A percentile compares a stretch with the other conserved stretches of the same genome.
phyloP scores from a whole-genome alignment of 257 asterid species.

The Scutellaria barbata region DNA sequence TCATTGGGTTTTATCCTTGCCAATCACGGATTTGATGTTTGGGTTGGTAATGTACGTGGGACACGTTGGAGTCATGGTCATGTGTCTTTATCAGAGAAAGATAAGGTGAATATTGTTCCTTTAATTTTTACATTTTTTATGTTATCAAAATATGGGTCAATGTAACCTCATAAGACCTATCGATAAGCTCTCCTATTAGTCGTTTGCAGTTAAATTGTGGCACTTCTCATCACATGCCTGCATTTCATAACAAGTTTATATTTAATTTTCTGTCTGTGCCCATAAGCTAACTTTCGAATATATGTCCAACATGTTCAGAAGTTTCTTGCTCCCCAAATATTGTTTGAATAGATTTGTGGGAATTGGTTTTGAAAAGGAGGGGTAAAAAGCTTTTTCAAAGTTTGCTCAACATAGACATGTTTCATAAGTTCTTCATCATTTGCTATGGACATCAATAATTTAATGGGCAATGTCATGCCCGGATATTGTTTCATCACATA shows the following conservation, averaged over 20 bases:
- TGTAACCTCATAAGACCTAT: too few relatives aligned
- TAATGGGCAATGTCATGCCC: constrained; percentile 19
- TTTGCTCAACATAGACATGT: constrained; percentile 4
- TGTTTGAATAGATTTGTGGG: neutral
- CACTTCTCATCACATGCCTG: neutral
- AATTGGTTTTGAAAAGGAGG: constrained; percentile 15
- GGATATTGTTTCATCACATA: constrained; percentile 20
- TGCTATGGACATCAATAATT: constrained; percentile 12
- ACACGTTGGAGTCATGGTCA: constrained; percentile 99
- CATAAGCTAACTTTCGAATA: neutral
- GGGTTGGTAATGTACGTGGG: constrained; percentile 99
- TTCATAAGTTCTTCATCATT: constrained; percentile 8
- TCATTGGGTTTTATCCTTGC: constrained; percentile 98
- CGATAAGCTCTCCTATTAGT: neutral
- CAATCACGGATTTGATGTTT: constrained; percentile 87
- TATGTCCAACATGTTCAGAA: neutral
- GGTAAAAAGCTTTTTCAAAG: neutral
- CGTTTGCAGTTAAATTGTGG: neutral
- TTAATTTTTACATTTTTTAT: constrained; percentile 8
- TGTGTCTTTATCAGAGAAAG: constrained; percentile 59
- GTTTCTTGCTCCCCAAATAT: constrained; percentile 15
- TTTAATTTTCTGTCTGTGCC: neutral
- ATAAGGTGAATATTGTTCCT: constrained; percentile 53
- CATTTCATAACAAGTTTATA: neutral
- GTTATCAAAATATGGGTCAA: neutral